phyloP scores from a whole-genome alignment of 805 yeast genomes.

The Saccharomycopsis capsularis region DNA sequence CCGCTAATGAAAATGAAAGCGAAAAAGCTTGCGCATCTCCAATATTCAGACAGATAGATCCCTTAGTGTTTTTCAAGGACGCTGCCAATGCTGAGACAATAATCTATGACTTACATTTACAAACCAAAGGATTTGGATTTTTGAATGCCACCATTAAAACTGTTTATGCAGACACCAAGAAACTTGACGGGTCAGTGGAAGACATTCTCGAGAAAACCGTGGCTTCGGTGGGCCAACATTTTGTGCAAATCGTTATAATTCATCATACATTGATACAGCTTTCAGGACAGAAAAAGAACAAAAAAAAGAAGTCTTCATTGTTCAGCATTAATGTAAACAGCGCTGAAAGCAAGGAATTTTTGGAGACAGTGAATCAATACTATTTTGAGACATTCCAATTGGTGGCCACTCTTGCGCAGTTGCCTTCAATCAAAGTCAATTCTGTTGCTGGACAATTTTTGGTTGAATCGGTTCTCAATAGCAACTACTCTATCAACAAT shows the following conservation, averaged over 20 bases:
- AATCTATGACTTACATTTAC: constrained; percentile 7
- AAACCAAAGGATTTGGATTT: constrained; percentile 10
- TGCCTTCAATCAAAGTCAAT: neutral
- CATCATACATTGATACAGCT: neutral
- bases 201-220: neutral
- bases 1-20: neutral
- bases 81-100: neutral
- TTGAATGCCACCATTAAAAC: constrained; percentile 10
- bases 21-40: neutral
- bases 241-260: neutral
- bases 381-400: constrained; percentile 10
- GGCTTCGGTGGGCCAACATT: neutral
- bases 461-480: neutral
- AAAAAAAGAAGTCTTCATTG: constrained; percentile 1
- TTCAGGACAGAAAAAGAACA: neutral
- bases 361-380: neutral
- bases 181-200: neutral
- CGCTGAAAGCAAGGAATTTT: constrained; percentile 11
- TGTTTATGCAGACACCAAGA: neutral
- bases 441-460: neutral
- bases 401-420: constrained; percentile 3
- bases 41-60: neutral
- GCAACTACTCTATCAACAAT: neutral
- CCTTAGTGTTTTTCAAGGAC: constrained; percentile 2
- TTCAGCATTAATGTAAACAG: too few relatives aligned